Base-by-base conservation (phyloP, 257 asterid species). In the Rubia yunnanensis region DNA sequence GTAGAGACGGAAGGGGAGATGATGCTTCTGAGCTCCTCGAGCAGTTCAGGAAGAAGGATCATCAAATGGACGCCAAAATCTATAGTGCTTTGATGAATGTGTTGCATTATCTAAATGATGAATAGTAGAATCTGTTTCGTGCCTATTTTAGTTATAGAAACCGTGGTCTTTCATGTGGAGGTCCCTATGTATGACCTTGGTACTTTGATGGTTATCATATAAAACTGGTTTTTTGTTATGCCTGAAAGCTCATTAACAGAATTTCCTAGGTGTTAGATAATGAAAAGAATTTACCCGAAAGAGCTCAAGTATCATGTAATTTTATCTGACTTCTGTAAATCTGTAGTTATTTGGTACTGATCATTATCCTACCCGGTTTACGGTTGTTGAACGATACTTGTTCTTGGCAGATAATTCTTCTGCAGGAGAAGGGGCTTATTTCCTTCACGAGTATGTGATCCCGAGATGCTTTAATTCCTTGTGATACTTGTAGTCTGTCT, bases 1-100 rank as follows among this genome's bases (percentile, higher is more conserved):
- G 95, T 69, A 79, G 94, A 78, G 92, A 87, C 66, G 97, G 94
- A 26, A 87, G 77, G 80, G 96, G 94, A 24, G 46, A 79, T 24
- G 87, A 84, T 10, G 99, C 96, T 0, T 73, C 86, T 69, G 88
- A 87, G 52, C 84, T 87, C 64, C 88, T 92, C 67, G 94, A 89
- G 66, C 80, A 69, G 44, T 69, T 85, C 41, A 84, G 86, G 74
- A 89, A 86, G 77, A 77, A 80, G 75, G 99, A 89, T 75, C 75
- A 67, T 55, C 66, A 60, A n/a, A 85, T 92, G 97, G 83, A 85
- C 44, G 99, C 87, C 89, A 87, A 80, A 80, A 84, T 80, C 26
- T 87, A 85, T 73, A 77, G 73, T 38, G 69, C 84, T 72, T 73
- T 92, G 86, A 50, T 81, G 83, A 77, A 87, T 70, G 86, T 70